Evolutionary conservation across 345 rosid species (phyloP), one percentile per base, ranked within the genome.

Genomic region (Psidium friedrichsthalianum): DNA sequence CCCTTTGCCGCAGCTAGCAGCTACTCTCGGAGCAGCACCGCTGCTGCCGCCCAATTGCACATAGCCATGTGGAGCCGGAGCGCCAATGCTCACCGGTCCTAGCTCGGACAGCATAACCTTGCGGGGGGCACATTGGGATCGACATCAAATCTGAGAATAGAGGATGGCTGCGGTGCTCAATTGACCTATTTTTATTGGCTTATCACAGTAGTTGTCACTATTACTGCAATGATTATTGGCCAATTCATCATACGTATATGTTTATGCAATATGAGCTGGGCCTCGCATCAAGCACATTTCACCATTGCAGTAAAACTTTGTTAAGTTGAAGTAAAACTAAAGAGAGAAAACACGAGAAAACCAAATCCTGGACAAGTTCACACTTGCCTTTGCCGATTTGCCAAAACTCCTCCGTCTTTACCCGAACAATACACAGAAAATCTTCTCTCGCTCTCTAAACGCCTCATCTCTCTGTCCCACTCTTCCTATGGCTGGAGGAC

Each of bases 41-140:
- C 95, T 78, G 93, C 95, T 13, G 95, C 86, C 6, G 97, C 86
- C 6, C 93, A 91, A 92, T 97, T 92, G 84, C 94, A 95, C 21
- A 87, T 93, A 2, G 84, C 88, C 6, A 94, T 92, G 89, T 95
- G 93, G n/a, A 93, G 84, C 87, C 95, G 89, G 78, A 95, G 83
- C 81, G 84, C 92, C 84, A 93, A 82, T 49, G 84, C 88, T 90
- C 95, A 90, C 84, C 64, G 59, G 18, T 52, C 82, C 29, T 90
- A 86, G 52, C 87, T 89, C 36, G 93, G 83, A 52, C 88, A 53
- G 92, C 93, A 93, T 8, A 90, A 51, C 42, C 93, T 93, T 47
- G 88, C 85, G 69, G 86, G 86, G 47, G 94, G 89, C 25, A 95
- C 64, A 11, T 90, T 89, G 5, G 27, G 15, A 42, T 89, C 91